A percentile compares a stretch with the other conserved stretches of the same genome.
Evolutionary conservation across 2,329 filamentous ascomycete genomes (phyloP).

Genomic region (Claviceps quebecensis): DNA sequence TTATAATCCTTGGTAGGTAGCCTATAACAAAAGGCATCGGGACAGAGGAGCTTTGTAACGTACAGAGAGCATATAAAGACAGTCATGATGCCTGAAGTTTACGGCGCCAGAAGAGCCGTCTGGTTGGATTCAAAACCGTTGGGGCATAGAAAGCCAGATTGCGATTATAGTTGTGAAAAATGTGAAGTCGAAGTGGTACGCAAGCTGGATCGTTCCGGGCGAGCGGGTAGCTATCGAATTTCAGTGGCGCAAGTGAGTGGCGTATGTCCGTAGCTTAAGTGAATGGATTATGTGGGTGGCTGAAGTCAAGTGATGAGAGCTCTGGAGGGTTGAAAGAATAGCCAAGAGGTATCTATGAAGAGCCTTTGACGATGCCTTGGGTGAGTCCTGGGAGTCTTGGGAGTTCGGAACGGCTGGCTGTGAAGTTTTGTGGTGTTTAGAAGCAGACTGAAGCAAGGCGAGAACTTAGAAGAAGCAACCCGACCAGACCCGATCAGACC

Average conservation of each 20-base stretch:
- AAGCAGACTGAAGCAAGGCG: background rate
- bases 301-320: background rate
- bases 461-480: no score
- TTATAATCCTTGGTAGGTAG: background rate
- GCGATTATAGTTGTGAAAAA: background rate
- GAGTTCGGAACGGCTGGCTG: background rate
- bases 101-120: background rate
- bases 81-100: slow-evolving; percentile 20
- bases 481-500: no score
- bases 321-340: background rate
- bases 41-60: slow-evolving; percentile 6
- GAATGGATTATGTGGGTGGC: no score
- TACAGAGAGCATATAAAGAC: slow-evolving; percentile 28
- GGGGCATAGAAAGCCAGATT: background rate
- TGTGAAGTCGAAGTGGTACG: background rate
- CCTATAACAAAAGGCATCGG: no score
- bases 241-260: background rate
- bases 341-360: background rate
- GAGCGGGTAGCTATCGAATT: background rate
- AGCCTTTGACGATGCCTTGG: background rate
- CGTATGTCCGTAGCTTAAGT: no score
- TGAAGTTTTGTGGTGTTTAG: background rate
- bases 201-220: background rate
- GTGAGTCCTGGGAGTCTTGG: background rate
- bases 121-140: background rate